These are phyloP conservation scores for Fusarium sp. DNA, from an alignment of 2,329 filamentous ascomycete species.

Conservation along the genomic window DNA sequence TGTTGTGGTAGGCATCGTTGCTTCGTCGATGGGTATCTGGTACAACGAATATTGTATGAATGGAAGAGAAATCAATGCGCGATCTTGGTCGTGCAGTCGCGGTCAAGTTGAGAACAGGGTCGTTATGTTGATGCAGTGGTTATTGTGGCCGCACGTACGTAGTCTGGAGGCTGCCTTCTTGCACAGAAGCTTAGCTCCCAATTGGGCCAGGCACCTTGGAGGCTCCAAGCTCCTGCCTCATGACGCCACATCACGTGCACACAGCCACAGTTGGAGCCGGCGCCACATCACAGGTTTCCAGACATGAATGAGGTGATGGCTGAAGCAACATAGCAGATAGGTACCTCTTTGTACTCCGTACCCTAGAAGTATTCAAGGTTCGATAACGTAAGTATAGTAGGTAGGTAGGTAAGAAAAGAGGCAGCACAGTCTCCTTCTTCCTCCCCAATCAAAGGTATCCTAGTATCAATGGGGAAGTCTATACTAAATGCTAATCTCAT, in stretches of 20 bases:
- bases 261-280: constrained; percentile 3
- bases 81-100: constrained; percentile 34
- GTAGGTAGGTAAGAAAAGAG: background rate
- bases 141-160: constrained; percentile 47
- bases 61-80: constrained; percentile 18
- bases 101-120: constrained; percentile 27
- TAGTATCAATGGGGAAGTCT: background rate
- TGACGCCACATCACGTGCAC: constrained; percentile 32
- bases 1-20: constrained; percentile 92
- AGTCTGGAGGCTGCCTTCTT: constrained; percentile 50
- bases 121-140: constrained; percentile 38
- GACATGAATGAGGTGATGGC: background rate
- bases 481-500: background rate
- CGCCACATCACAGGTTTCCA: constrained; percentile 23
- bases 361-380: too few species aligned
- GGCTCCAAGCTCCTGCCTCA: constrained; percentile 32
- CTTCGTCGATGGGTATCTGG: constrained; percentile 20
- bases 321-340: too few species aligned
- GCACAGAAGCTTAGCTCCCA: constrained; percentile 46
- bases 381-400: too few species aligned
- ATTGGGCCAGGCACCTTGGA: constrained; percentile 41
- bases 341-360: too few species aligned
- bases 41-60: constrained; percentile 28
- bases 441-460: background rate
- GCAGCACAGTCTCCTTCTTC: background rate